Evolutionary conservation across 345 rosid genomes (phyloP), one percentile per base, ranked within the genome.

Genomic region (Aurinia saxatilis): DNA sequence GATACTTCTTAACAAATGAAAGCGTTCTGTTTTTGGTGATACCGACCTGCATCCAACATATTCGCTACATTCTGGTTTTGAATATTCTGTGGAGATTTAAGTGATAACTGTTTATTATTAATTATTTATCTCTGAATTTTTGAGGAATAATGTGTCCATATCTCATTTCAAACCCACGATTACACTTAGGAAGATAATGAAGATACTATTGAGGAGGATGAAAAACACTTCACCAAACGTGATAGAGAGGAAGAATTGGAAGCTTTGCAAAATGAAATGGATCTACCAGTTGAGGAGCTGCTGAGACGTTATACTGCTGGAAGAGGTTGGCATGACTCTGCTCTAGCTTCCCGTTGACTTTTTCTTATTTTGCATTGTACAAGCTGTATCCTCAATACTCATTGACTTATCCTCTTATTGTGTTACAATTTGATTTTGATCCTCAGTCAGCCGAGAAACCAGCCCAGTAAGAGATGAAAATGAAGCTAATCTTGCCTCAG

Each of bases 101-200:
- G 15, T 46, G 33, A 15, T 34, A 38, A 23, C 18, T 45, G 46
- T 44, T 21, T 29, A 25, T 34, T 34, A 13, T 19, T 48, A 10
- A 29, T 41, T 41, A n/a, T 9, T 51, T 47, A 30, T 33, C 35
- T 15, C 47, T 41, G 29, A 34, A 48, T 48, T 23, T 53, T 44
- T 48, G 58, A 55, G 10, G 19, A 62, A 17, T 12, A 7, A 50
- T 50, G 57, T 49, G 35, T 65, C 57, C 18, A 17, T 41, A 33
- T 49, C 70, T 71, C 45, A 64, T 63, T 36, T 57, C 17, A 15
- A 64, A 42, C 54, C 49, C 66, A 57, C 25, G 23, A 50, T 71
- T 65, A 42, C 66, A 45, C 87, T 79, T 86, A 95, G 99, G 99
- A 84, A 83, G 99, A 88, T 78, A 85, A 95, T 83, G 95, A 95